phyloP scores from a whole-genome alignment of 2,329 filamentous ascomycete genomes.

The Fusarium sororula region DNA sequence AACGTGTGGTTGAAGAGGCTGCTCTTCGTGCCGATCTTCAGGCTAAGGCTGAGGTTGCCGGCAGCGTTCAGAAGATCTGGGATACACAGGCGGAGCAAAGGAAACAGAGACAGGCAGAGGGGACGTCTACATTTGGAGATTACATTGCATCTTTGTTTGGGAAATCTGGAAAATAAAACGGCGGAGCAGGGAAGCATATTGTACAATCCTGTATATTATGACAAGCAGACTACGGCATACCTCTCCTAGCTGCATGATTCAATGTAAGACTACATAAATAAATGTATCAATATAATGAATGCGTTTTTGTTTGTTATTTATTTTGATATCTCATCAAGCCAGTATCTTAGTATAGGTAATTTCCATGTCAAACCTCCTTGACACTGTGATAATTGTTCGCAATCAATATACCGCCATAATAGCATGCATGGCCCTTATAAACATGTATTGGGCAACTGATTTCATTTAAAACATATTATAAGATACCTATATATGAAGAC shows the following conservation, averaged over 20 bases:
- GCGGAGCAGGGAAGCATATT: background rate
- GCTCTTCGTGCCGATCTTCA: slow-evolving; percentile 70
- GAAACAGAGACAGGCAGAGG: slow-evolving; percentile 51
- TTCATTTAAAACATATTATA: fast-evolving
- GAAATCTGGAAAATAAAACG: slow-evolving; percentile 40
- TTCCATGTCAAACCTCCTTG: fast-evolving
- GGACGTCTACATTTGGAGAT: slow-evolving; percentile 46
- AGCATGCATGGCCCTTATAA: background rate
- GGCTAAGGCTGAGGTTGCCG: slow-evolving; percentile 68
- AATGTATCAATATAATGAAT: background rate
- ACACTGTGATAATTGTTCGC: fast-evolving
- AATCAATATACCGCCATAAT: background rate
- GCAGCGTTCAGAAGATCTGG: slow-evolving; percentile 59
- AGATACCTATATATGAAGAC: background rate
- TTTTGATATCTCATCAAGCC: background rate
- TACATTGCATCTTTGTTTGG: slow-evolving; percentile 44
- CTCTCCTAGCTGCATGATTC: background rate
- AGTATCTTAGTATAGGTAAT: too few relatives aligned
- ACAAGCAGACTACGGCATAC: background rate
- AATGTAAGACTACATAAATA: background rate
- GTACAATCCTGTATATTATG: slow-evolving; percentile 34
- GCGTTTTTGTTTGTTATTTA: background rate
- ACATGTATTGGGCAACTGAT: fast-evolving
- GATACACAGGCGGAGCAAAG: slow-evolving; percentile 63
- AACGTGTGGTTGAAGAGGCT: slow-evolving; percentile 70